phyloP scores from a whole-genome alignment of 2,329 filamentous ascomycete genomes.

The Mycosphaerella sp. region DNA sequence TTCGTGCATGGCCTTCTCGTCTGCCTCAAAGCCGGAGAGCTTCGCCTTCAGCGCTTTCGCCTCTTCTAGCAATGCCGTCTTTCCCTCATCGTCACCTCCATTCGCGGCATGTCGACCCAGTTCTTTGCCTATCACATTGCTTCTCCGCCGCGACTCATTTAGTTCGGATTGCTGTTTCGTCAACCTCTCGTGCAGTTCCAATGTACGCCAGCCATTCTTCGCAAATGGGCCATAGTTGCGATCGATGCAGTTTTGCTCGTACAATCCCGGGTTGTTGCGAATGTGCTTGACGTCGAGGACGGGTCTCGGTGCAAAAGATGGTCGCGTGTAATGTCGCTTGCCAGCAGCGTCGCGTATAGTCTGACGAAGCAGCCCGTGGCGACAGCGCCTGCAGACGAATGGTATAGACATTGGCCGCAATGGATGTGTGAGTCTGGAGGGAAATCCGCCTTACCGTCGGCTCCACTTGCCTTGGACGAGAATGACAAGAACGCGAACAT shows the following conservation, averaged over 20 bases:
- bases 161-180: slow-evolving; percentile 51
- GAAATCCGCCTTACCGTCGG: slow-evolving; percentile 4
- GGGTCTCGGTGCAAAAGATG: slow-evolving; percentile 69
- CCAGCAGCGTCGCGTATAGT: neutral
- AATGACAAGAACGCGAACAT: slow-evolving; percentile 1
- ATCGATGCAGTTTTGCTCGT: slow-evolving; percentile 74
- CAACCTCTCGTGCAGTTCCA: slow-evolving; percentile 44
- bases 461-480: neutral
- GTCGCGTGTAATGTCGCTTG: slow-evolving; percentile 42
- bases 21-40: slow-evolving; percentile 54
- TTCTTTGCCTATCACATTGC: slow-evolving; percentile 57
- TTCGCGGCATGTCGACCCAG: slow-evolving; percentile 34
- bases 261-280: slow-evolving; percentile 71
- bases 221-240: slow-evolving; percentile 66
- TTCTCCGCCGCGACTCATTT: slow-evolving; percentile 57
- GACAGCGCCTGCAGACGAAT: slow-evolving; percentile 17
- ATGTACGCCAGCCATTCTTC: slow-evolving; percentile 48
- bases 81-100: slow-evolving; percentile 26
- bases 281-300: slow-evolving; percentile 83
- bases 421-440: neutral
- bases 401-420: slow-evolving; percentile 11
- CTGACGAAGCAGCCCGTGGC: neutral
- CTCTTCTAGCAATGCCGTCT: slow-evolving; percentile 53
- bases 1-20: slow-evolving; percentile 50
- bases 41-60: slow-evolving; percentile 59